A percentile compares a stretch with the other conserved stretches of the same genome.
phyloP scores from a whole-genome alignment of 805 yeast genomes.

The Pichia occidentalis region DNA sequence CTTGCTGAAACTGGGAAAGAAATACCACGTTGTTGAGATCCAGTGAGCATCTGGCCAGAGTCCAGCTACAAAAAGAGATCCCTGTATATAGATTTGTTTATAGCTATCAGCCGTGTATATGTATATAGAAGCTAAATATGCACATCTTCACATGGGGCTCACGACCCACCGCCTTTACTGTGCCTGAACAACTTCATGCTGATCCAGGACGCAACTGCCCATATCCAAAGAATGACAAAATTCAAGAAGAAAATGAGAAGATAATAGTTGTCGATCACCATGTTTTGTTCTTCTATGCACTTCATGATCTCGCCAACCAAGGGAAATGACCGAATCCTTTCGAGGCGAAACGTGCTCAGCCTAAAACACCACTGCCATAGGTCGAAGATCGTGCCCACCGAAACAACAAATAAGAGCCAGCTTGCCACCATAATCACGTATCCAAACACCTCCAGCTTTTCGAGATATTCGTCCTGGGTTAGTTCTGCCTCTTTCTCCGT shows the following conservation, averaged over 20 bases:
- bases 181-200: constrained; percentile 77
- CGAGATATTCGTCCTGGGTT: constrained; percentile 10
- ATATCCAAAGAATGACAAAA: constrained; percentile 43
- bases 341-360: background rate
- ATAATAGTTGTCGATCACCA: constrained; percentile 25
- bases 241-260: constrained; percentile 27
- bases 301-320: constrained; percentile 8
- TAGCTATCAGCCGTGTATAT: background rate
- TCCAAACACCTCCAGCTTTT: constrained; percentile 22
- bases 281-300: constrained; percentile 7
- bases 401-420: constrained; percentile 24
- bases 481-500: constrained; percentile 1
- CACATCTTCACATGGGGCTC: background rate
- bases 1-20: constrained; percentile 70
- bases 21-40: constrained; percentile 50
- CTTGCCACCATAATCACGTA: constrained; percentile 21
- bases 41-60: constrained; percentile 1
- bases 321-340: constrained; percentile 1
- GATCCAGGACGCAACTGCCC: constrained; percentile 73
- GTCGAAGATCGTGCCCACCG: constrained; percentile 27
- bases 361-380: constrained; percentile 28
- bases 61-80: background rate
- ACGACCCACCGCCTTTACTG: constrained; percentile 53
- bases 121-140: background rate
- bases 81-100: background rate